Conservation (phyloP, 495 filamentous ascomycete species). For the Podospora pseudopauciseta region DNA sequence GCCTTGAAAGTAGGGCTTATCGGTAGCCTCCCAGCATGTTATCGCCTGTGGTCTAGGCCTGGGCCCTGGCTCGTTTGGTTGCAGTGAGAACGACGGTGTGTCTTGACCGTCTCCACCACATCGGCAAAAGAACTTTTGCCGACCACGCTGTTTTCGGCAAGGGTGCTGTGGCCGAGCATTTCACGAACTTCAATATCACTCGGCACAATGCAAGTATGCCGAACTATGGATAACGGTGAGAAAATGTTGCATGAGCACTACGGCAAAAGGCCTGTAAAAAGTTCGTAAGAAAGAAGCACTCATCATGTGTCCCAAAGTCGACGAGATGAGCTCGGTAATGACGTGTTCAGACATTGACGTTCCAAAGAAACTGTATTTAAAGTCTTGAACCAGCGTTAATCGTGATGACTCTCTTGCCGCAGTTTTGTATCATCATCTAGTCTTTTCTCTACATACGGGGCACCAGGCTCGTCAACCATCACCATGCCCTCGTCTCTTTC, state of each 20-base stretch:
- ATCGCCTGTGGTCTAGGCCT: not conserved
- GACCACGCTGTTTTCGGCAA: not conserved
- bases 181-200: not conserved
- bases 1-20: not conserved
- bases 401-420: not conserved
- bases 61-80: not conserved
- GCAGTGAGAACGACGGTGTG: not conserved
- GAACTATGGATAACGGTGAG: not conserved
- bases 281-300: not conserved
- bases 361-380: not conserved
- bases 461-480: no score
- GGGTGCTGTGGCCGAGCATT: not conserved
- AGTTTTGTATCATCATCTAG: not conserved
- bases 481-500: not conserved
- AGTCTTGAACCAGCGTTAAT: not conserved
- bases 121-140: not conserved
- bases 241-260: not conserved
- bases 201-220: not conserved
- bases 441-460: no score
- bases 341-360: not conserved
- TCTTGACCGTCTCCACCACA: not conserved
- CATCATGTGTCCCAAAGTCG: not conserved
- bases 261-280: not conserved
- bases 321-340: not conserved
- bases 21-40: not conserved